Evolutionary conservation across 768 basidiomycete genomes (phyloP).

Genomic region (Hortiboletus flavorubellus): DNA sequence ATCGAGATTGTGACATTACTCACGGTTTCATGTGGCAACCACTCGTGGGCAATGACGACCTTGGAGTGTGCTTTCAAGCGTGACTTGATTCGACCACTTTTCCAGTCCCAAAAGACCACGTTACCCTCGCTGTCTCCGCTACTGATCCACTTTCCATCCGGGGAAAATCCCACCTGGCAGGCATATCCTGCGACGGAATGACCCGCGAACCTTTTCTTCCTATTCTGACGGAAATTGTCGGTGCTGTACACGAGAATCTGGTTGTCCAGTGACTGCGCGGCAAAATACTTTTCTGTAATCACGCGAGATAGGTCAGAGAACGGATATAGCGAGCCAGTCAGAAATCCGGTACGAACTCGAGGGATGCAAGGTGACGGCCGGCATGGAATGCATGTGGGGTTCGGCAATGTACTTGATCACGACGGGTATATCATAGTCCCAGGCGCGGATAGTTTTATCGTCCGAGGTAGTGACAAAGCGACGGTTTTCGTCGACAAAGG

Average conservation of each 20-base stretch:
- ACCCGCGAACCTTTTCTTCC: constrained; percentile 97
- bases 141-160: constrained; percentile 97
- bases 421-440: constrained; percentile 99
- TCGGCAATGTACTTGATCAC: constrained; percentile 99
- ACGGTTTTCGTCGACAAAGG: constrained; percentile 97
- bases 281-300: constrained; percentile 84
- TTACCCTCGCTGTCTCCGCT: constrained; percentile 95
- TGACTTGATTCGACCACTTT: constrained; percentile 94
- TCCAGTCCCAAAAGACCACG: constrained; percentile 99
- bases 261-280: constrained; percentile 96
- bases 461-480: constrained; percentile 98
- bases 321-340: not conserved
- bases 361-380: constrained; percentile 93
- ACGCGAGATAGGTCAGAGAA: constrained; percentile 19
- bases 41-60: constrained; percentile 97
- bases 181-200: constrained; percentile 98
- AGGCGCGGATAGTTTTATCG: constrained; percentile 97
- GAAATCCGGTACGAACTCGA: constrained; percentile 61
- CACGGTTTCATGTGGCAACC: constrained; percentile 97
- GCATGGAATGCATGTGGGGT: constrained; percentile 99
- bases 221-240: constrained; percentile 97
- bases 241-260: constrained; percentile 97
- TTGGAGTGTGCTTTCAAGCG: constrained; percentile 86
- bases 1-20: constrained; percentile 32
- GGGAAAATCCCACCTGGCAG: constrained; percentile 95